Evolutionary conservation across 345 rosid species (phyloP).

Genomic region (Salix viminalis): DNA sequence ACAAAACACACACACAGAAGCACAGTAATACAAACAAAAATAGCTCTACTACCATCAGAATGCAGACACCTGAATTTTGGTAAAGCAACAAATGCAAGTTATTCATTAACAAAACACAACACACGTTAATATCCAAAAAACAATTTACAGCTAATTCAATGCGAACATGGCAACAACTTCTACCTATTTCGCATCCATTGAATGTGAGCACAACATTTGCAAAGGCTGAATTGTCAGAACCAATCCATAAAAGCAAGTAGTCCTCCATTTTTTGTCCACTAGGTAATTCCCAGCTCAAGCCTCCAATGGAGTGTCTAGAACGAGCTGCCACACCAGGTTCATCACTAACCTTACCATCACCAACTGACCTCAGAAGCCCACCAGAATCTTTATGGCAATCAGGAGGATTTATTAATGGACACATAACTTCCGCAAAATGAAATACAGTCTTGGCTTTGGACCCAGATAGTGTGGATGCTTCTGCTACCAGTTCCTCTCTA

Average conservation of each 20-base stretch:
- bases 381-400: conserved; percentile 25
- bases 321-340: conserved; percentile 21
- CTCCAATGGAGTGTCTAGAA: conserved; percentile 52
- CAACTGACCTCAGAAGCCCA: conserved; percentile 26
- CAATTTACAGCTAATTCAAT: background rate
- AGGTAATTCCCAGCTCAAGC: conserved; percentile 71
- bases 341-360: conserved; percentile 16
- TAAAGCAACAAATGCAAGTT: background rate
- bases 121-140: background rate
- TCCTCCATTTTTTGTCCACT: conserved; percentile 61
- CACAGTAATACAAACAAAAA: background rate
- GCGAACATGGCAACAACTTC: background rate
- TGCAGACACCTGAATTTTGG: background rate
- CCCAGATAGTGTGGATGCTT: conserved; percentile 20
- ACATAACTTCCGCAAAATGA: conserved; percentile 52
- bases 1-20: background rate
- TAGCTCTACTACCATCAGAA: background rate
- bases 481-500: conserved; percentile 39
- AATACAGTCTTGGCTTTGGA: conserved; percentile 23
- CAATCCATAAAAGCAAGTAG: conserved; percentile 70
- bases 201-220: conserved; percentile 73
- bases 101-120: background rate
- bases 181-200: conserved; percentile 84
- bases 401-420: conserved; percentile 48
- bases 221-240: conserved; percentile 73